A percentile compares a stretch with the other conserved stretches of the same genome.
Evolutionary conservation across 23 red algal species (phyloP).

Genomic region (Gracilaria vermiculophylla): DNA sequence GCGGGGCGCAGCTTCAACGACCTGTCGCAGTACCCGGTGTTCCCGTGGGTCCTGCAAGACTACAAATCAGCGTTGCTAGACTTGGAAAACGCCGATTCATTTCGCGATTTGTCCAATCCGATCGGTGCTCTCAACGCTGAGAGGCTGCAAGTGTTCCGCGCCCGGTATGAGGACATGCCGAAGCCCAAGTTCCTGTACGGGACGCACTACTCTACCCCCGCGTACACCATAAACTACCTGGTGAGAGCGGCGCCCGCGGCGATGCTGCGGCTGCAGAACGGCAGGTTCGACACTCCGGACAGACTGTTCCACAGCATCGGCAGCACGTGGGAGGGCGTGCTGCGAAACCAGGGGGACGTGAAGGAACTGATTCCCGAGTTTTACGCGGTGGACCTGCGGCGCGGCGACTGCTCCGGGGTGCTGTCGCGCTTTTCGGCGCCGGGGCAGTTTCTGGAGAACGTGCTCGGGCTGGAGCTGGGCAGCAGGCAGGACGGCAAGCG

Average conservation of each 20-base stretch:
- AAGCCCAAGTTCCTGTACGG: constrained; percentile 74
- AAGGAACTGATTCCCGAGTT: constrained; percentile 93
- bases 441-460: constrained; percentile 70
- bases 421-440: constrained; percentile 17
- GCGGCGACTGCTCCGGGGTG: constrained; percentile 26
- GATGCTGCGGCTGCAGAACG: constrained; percentile 79
- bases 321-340: constrained; percentile 62
- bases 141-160: constrained; percentile 17
- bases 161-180: constrained; percentile 61
- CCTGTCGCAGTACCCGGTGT: constrained; percentile 86
- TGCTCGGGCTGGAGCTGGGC: constrained; percentile 60
- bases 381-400: constrained; percentile 26
- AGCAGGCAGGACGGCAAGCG: constrained; percentile 74
- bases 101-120: constrained; percentile 79
- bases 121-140: constrained; percentile 67
- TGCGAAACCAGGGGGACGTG: constrained; percentile 58
- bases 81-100: constrained; percentile 44
- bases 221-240: constrained; percentile 76
- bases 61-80: constrained; percentile 59
- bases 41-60: constrained; percentile 87
- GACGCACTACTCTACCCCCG: constrained; percentile 87
- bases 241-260: constrained; percentile 77
- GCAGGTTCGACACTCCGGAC: constrained; percentile 80
- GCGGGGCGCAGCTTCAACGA: constrained; percentile 79
- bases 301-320: constrained; percentile 77